These are phyloP conservation scores for Neurospora sp. DNA, from an alignment of 495 filamentous ascomycete genomes.

Conservation along the genomic window DNA sequence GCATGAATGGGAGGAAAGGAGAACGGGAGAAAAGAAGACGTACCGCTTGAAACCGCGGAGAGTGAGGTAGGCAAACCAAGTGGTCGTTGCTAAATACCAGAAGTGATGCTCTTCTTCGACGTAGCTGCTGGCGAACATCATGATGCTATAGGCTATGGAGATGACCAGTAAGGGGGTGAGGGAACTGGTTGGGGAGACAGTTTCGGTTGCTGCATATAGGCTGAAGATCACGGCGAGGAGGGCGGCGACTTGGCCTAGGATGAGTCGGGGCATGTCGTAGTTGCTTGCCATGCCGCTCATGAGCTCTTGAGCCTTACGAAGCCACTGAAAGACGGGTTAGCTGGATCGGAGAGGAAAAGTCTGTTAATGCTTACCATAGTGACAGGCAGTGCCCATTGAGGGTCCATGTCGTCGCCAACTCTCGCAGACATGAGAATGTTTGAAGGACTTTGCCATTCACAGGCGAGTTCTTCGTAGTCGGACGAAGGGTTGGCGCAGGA, in stretches of 20 bases:
- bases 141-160: constrained; percentile 54
- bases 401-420: constrained; percentile 3
- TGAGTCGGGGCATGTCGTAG: constrained; percentile 54
- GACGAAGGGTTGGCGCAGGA: constrained; percentile 36
- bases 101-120: constrained; percentile 98
- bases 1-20: background rate
- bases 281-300: constrained; percentile 87
- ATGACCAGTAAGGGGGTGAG: constrained; percentile 13
- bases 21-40: background rate
- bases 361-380: constrained; percentile 16
- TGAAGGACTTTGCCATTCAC: constrained; percentile 47
- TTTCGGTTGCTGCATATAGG: constrained; percentile 8
- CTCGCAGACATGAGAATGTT: constrained; percentile 10
- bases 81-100: constrained; percentile 86
- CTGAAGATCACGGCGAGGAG: constrained; percentile 15
- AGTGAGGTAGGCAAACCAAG: constrained; percentile 61
- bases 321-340: constrained; percentile 41
- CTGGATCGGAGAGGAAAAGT: constrained; percentile 1
- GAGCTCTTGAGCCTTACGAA: constrained; percentile 54
- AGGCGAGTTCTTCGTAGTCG: constrained; percentile 52
- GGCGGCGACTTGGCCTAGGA: constrained; percentile 22
- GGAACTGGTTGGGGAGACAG: background rate
- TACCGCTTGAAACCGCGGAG: constrained; percentile 35
- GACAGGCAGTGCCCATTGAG: constrained; percentile 17
- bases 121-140: constrained; percentile 98